These are phyloP conservation scores for Colletotrichum cordylinicola DNA, from an alignment of 2,329 filamentous ascomycete species.

Conservation along the genomic window DNA sequence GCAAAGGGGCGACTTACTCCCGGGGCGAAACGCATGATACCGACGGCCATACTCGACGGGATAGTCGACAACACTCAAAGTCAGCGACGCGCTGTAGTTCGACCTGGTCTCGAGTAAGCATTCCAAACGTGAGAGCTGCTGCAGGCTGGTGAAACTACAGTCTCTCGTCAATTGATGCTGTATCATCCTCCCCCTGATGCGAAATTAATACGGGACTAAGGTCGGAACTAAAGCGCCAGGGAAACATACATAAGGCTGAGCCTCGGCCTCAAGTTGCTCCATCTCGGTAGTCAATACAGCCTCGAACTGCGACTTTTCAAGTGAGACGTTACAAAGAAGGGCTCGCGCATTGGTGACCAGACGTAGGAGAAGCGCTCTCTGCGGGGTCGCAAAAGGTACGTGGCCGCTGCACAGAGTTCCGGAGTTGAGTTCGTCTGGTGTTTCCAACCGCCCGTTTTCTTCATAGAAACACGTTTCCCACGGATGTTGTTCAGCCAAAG, in stretches of 20 bases:
- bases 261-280: neutral
- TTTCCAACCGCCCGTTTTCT: neutral
- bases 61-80: neutral
- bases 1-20: neutral
- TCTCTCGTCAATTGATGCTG: neutral
- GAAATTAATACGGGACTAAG: rapidly evolving
- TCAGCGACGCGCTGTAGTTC: neutral
- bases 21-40: neutral
- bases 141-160: neutral
- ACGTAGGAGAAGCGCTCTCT: no score
- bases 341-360: neutral
- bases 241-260: neutral
- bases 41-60: neutral
- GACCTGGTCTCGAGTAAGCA: neutral
- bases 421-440: neutral
- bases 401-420: neutral
- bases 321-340: neutral
- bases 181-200: neutral
- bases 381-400: neutral
- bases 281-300: neutral
- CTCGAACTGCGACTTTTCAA: neutral
- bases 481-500: no score
- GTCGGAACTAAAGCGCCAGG: rapidly evolving
- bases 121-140: neutral
- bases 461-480: rapidly evolving